Evolutionary conservation across 176 grass and related monocot species (phyloP).

Genomic region (Aegilops tauschii): DNA sequence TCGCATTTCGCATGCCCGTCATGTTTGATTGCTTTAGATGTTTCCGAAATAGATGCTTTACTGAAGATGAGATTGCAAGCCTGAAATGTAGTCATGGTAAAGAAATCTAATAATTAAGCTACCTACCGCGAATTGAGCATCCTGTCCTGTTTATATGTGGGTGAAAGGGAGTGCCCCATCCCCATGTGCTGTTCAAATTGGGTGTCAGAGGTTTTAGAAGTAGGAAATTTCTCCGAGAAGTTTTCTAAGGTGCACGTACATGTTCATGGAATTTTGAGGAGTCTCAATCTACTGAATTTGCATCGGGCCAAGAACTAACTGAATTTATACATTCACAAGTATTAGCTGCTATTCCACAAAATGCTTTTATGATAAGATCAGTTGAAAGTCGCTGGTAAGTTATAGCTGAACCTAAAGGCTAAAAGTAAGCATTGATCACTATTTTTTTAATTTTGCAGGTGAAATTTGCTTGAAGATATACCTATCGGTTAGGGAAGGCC

Average conservation of each 20-base stretch:
- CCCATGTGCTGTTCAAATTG: neutral
- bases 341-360: conserved; percentile 2
- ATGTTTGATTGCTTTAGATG: neutral
- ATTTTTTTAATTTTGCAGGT: conserved; percentile 45
- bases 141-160: neutral
- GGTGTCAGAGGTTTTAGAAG: neutral
- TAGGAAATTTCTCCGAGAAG: neutral
- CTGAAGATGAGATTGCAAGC: neutral
- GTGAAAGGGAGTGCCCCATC: neutral
- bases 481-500: conserved; percentile 36
- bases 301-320: neutral
- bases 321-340: neutral
- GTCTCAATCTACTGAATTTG: neutral
- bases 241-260: neutral
- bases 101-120: no score
- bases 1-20: neutral
- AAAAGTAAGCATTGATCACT: neutral
- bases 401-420: neutral
- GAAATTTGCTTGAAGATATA: conserved; percentile 76
- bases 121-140: neutral
- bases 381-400: neutral
- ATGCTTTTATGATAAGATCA: neutral
- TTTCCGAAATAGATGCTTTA: neutral
- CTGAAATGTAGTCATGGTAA: no score
- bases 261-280: neutral